Evolutionary conservation across 202 grass and related monocot species (phyloP).

Genomic region (Eragrostis tef): DNA sequence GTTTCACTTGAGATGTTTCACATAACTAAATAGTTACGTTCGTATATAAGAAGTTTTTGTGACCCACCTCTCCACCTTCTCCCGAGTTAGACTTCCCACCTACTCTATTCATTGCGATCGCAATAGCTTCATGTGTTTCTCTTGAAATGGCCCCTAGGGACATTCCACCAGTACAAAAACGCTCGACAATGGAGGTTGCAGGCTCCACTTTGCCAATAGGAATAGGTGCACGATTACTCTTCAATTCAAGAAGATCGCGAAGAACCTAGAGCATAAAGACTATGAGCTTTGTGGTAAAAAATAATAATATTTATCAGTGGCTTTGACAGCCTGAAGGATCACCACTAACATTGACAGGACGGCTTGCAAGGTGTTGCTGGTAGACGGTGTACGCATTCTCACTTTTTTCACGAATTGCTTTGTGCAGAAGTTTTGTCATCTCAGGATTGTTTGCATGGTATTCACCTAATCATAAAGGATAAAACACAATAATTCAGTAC

Average conservation of each 20-base stretch:
- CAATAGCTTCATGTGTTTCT: slow-evolving; percentile 99
- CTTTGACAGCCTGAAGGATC: slow-evolving; percentile 24
- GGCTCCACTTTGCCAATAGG: slow-evolving; percentile 98
- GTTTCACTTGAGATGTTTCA: slow-evolving; percentile 27
- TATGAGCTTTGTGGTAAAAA: slow-evolving; percentile 39
- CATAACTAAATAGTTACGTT: slow-evolving; percentile 39
- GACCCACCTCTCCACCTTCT: slow-evolving; percentile 98
- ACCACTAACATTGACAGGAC: slow-evolving; percentile 92
- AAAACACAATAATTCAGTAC: slow-evolving; percentile 30
- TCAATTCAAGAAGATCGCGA: slow-evolving; percentile 95
- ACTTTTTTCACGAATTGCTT: slow-evolving; percentile 92
- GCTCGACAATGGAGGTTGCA: slow-evolving; percentile 88
- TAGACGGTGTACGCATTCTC: slow-evolving; percentile 96
- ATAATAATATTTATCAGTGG: too few species aligned
- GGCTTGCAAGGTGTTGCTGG: slow-evolving; percentile 98
- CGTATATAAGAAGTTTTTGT: slow-evolving; percentile 30
- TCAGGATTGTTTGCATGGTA: slow-evolving; percentile 99
- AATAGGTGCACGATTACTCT: slow-evolving; percentile 69
- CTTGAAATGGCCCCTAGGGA: slow-evolving; percentile 99
- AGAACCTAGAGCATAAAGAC: slow-evolving; percentile 68
- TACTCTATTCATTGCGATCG: slow-evolving; percentile 98
- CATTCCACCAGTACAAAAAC: slow-evolving; percentile 99
- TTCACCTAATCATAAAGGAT: slow-evolving; percentile 66
- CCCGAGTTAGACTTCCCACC: slow-evolving; percentile 98
- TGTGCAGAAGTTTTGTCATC: slow-evolving; percentile 98